These are phyloP conservation scores for Tubosaeta sp. DNA, from an alignment of 768 basidiomycete species.

Conservation along the genomic window DNA sequence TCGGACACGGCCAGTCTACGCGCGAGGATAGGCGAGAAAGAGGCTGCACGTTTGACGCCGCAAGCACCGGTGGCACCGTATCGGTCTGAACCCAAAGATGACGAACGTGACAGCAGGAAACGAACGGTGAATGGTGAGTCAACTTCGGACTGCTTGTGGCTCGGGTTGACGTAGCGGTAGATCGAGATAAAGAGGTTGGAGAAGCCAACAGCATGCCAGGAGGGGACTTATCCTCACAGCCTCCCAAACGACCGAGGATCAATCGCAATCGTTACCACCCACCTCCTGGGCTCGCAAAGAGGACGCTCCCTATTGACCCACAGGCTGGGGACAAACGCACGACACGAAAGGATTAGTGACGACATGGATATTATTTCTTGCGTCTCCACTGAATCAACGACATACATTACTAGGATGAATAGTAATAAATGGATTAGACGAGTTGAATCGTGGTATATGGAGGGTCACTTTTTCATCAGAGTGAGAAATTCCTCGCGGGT, in stretches of 20 bases:
- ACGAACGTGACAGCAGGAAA: conserved; percentile 67
- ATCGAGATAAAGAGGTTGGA: conserved; percentile 58
- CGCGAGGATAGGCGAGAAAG: conserved; percentile 62
- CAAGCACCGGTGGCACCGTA: conserved; percentile 41
- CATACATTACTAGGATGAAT: conserved; percentile 17
- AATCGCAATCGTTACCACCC: conserved; percentile 48
- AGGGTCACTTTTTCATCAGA: conserved; percentile 53
- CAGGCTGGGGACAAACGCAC: conserved; percentile 53
- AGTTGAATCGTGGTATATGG: conserved; percentile 43
- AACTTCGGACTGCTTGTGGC: neutral
- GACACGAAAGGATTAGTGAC: conserved; percentile 49
- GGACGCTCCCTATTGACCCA: conserved; percentile 59
- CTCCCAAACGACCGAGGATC: conserved; percentile 59
- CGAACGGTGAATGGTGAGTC: conserved; percentile 62
- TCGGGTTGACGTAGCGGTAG: conserved; percentile 31
- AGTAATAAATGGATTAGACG: conserved; percentile 33
- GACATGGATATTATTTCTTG: conserved; percentile 11
- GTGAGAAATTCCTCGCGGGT: conserved; percentile 96
- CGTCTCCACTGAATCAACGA: conserved; percentile 9
- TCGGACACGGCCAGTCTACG: conserved; percentile 38
- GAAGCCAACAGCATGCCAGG: conserved; percentile 34
- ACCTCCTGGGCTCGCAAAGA: conserved; percentile 48
- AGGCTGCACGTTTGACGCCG: conserved; percentile 37
- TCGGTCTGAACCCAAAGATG: conserved; percentile 51
- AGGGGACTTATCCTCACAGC: conserved; percentile 37